Evolutionary conservation across 352 stramenopile genomes (phyloP).

Genomic region (Phytophthora hybrid): DNA sequence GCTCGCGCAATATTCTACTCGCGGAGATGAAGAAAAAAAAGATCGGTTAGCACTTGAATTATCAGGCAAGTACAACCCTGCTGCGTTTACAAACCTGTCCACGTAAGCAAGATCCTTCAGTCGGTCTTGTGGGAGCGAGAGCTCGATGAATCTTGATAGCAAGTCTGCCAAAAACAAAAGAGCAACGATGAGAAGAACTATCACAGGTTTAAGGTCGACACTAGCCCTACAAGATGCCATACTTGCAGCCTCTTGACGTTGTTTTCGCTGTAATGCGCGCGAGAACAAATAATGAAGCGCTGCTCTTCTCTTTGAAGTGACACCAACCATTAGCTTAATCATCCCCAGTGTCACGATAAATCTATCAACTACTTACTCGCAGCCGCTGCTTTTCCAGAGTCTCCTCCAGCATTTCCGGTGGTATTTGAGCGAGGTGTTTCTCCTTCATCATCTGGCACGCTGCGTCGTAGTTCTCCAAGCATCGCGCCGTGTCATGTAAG

Average conservation of each 20-base stretch:
- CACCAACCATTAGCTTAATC: neutral
- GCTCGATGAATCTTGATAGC: conserved; percentile 43
- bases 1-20: conserved; percentile 51
- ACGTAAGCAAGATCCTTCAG: conserved; percentile 44
- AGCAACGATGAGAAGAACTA: neutral
- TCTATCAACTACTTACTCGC: conserved; percentile 34
- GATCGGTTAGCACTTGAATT: neutral
- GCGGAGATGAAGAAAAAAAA: neutral
- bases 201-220: neutral
- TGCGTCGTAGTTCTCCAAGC: conserved; percentile 65
- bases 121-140: conserved; percentile 41
- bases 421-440: conserved; percentile 41
- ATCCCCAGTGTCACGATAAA: neutral
- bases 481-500: conserved; percentile 57
- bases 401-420: conserved; percentile 35
- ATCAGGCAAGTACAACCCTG: neutral
- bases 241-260: conserved; percentile 53
- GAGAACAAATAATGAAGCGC: conserved; percentile 62
- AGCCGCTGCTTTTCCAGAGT: conserved; percentile 53
- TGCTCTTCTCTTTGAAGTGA: conserved; percentile 43
- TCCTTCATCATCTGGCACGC: conserved; percentile 46
- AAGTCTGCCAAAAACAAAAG: conserved; percentile 28
- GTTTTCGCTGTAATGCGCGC: conserved; percentile 43
- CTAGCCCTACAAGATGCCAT: neutral
- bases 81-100: conserved; percentile 39